These are phyloP conservation scores for Arthrobotrys sinensis DNA, from an alignment of 2,329 filamentous ascomycete genomes.

Conservation along the genomic window DNA sequence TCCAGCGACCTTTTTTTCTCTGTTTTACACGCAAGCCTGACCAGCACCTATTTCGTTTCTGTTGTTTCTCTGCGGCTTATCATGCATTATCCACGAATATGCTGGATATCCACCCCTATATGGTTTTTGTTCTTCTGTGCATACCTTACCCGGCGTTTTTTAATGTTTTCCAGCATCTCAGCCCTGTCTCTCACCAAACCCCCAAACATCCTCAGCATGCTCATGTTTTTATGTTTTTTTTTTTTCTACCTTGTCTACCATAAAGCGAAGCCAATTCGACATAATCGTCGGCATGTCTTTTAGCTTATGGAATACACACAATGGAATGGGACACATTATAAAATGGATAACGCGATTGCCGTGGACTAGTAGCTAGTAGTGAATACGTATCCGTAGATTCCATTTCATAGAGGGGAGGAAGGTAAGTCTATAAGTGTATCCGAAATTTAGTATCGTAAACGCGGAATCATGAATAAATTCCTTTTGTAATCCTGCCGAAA, in stretches of 20 bases:
- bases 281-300: conserved; percentile 12
- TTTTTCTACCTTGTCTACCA: conserved; percentile 19
- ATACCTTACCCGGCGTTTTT: conserved; percentile 22
- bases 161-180: conserved; percentile 27
- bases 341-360: no score
- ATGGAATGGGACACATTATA: conserved; percentile 16
- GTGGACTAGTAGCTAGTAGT: no score
- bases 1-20: conserved; percentile 13
- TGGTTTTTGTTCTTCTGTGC: conserved; percentile 28
- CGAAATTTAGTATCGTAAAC: background rate
- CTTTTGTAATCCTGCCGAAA: background rate
- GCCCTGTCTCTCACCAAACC: conserved; percentile 7
- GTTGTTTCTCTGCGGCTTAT: conserved; percentile 23
- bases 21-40: conserved; percentile 16
- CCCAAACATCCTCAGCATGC: conserved; percentile 23
- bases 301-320: conserved; percentile 16
- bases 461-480: background rate
- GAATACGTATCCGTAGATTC: background rate
- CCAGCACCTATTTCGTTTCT: conserved; percentile 30
- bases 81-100: conserved; percentile 34
- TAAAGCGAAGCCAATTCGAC: conserved; percentile 4
- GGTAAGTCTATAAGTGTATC: background rate
- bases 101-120: conserved; percentile 38
- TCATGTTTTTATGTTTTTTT: conserved; percentile 25
- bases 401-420: background rate